Percentiles rank a stretch among this genome's conserved stretches.
Evolutionary conservation across 352 stramenopile species (phyloP).

Genomic region (Globisporangium lucens): DNA sequence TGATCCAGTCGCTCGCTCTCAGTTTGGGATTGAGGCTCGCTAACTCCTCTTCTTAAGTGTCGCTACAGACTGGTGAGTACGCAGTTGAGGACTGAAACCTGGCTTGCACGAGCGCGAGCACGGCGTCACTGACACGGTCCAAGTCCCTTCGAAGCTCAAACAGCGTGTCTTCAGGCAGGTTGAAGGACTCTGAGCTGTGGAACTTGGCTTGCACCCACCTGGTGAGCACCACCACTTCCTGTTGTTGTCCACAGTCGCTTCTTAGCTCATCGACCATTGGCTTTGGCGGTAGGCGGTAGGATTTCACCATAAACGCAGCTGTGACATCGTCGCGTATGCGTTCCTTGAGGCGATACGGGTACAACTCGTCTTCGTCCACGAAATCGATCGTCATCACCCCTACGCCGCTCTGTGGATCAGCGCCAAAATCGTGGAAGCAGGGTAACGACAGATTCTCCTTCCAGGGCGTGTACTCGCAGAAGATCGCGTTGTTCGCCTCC

Average conservation of each 20-base stretch:
- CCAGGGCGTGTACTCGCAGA: constrained; percentile 7
- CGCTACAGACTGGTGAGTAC: background rate
- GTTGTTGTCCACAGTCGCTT: background rate
- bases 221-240: constrained; percentile 31
- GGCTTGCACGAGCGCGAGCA: background rate
- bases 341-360: constrained; percentile 12
- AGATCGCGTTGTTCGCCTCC: constrained; percentile 13
- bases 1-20: background rate
- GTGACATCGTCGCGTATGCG: constrained; percentile 9
- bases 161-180: background rate
- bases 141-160: background rate
- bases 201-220: constrained; percentile 33
- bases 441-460: background rate
- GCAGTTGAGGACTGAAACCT: background rate
- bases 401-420: background rate
- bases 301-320: background rate
- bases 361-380: constrained; percentile 10
- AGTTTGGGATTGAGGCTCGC: background rate
- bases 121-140: constrained; percentile 1
- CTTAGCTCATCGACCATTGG: background rate
- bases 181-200: background rate
- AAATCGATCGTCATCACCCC: constrained; percentile 12
- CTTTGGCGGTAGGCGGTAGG: background rate
- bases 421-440: background rate
- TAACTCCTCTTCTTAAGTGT: background rate